phyloP scores from a whole-genome alignment of 768 basidiomycete genomes.

The Suillus hirtellus region DNA sequence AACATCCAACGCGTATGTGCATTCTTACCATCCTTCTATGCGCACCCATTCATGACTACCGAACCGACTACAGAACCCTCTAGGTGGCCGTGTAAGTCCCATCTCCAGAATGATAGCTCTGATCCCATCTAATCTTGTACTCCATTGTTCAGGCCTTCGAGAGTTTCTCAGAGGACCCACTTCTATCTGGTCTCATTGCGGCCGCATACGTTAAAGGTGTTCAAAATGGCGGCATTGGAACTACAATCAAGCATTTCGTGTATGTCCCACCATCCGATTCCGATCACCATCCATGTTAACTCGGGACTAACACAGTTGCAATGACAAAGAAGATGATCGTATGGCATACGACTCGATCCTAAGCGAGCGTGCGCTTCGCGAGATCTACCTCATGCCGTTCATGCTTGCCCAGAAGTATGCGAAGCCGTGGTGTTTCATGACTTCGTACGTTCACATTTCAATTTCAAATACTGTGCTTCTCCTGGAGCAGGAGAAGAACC shows the following conservation, averaged over 20 bases:
- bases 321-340: conserved; percentile 82
- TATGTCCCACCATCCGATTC: conserved; percentile 29
- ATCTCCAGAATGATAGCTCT: background rate
- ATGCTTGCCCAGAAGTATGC: conserved; percentile 54
- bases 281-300: background rate
- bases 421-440: conserved; percentile 61
- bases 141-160: conserved; percentile 59
- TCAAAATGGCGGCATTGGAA: conserved; percentile 74
- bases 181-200: conserved; percentile 68
- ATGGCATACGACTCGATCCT: conserved; percentile 57
- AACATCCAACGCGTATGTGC: conserved; percentile 72
- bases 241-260: conserved; percentile 83
- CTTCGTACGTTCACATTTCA: conserved; percentile 44
- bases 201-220: conserved; percentile 76
- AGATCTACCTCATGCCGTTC: conserved; percentile 64
- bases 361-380: conserved; percentile 52
- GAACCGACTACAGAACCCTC: conserved; percentile 49
- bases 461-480: background rate
- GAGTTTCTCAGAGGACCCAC: conserved; percentile 78
- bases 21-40: conserved; percentile 16
- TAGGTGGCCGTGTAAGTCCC: conserved; percentile 60
- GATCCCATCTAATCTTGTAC: conserved; percentile 14
- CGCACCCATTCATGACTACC: background rate
- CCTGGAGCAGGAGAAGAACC: background rate
- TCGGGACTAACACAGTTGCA: conserved; percentile 45